Conservation (phyloP, 495 filamentous ascomycete genomes). For the Paragyromitra xinjiangensis region DNA sequence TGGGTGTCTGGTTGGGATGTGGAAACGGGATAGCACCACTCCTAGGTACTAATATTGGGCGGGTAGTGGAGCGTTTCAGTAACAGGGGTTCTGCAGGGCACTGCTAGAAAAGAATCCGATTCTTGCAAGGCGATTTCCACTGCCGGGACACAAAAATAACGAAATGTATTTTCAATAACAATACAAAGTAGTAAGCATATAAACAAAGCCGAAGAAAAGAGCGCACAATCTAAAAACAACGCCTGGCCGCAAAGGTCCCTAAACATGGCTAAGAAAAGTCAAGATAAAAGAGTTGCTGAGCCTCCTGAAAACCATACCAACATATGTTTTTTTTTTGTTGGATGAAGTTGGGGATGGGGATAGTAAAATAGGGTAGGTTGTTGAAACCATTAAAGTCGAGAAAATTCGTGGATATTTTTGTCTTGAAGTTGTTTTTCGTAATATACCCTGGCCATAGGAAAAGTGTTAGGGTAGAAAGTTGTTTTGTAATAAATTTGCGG, state of each 20-base stretch:
- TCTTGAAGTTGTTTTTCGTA: conserved; percentile 22
- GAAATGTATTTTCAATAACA: too few species aligned
- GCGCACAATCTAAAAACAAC: neutral
- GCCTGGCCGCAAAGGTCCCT: neutral
- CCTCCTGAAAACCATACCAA: neutral
- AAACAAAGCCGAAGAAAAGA: neutral
- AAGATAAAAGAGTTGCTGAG: neutral
- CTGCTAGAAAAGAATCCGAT: too few species aligned
- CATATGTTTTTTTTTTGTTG: neutral
- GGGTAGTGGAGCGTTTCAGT: too few species aligned
- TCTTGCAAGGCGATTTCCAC: too few species aligned
- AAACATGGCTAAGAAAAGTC: conserved; percentile 15
- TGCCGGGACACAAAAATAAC: neutral
- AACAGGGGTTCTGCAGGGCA: too few species aligned
- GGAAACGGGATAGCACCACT: too few species aligned
- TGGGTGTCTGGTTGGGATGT: neutral
- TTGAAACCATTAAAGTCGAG: conserved; percentile 2
- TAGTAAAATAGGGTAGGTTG: neutral
- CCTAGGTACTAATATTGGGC: too few species aligned
- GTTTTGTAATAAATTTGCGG: too few species aligned
- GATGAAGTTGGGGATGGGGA: too few species aligned
- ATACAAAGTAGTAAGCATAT: neutral
- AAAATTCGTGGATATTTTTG: neutral
- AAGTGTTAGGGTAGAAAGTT: conserved; percentile 1
- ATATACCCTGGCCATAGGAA: conserved; percentile 8